Conservation (phyloP, 495 filamentous ascomycete species). For the Hypomontagnella monticulosa region DNA sequence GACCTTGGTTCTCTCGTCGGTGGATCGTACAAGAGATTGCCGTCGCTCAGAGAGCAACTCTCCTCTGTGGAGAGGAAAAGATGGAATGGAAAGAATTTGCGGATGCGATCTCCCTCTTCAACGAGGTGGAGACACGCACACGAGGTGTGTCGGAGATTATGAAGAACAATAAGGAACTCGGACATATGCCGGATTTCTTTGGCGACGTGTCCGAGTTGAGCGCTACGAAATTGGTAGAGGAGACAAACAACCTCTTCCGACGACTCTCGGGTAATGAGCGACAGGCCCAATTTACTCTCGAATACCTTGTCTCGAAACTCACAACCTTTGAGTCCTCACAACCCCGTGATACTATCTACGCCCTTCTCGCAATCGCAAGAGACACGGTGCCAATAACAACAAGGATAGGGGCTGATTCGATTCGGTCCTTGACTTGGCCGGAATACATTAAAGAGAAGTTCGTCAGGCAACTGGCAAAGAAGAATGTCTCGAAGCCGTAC, state of each 20-base stretch:
- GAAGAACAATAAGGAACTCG: conserved; percentile 11
- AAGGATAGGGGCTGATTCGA: background rate
- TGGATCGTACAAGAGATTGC: conserved; percentile 55
- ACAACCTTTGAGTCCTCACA: conserved; percentile 43
- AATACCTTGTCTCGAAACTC: conserved; percentile 47
- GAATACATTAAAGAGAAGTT: conserved; percentile 16
- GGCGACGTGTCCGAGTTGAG: conserved; percentile 47
- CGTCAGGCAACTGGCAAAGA: conserved; percentile 3
- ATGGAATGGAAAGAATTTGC: conserved; percentile 49
- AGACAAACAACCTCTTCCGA: conserved; percentile 47
- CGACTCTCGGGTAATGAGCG: conserved; percentile 2
- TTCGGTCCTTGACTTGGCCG: conserved; percentile 15
- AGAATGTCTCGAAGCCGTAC: conserved; percentile 30
- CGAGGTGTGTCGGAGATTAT: conserved; percentile 3
- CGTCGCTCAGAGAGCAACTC: conserved; percentile 40
- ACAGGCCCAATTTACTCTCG: conserved; percentile 38
- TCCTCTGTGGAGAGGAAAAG: conserved; percentile 41
- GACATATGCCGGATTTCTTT: conserved; percentile 28
- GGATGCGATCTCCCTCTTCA: conserved; percentile 42
- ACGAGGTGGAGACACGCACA: conserved; percentile 32
- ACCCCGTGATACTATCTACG: conserved; percentile 47
- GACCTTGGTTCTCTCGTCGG: conserved; percentile 46
- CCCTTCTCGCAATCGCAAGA: conserved; percentile 45
- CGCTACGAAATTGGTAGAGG: conserved; percentile 49
- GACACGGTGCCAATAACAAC: conserved; percentile 31